Percentiles rank a stretch among this genome's conserved stretches.
Evolutionary conservation across 2,329 filamentous ascomycete species (phyloP).

Genomic region (Tolypocladium paradoxum): DNA sequence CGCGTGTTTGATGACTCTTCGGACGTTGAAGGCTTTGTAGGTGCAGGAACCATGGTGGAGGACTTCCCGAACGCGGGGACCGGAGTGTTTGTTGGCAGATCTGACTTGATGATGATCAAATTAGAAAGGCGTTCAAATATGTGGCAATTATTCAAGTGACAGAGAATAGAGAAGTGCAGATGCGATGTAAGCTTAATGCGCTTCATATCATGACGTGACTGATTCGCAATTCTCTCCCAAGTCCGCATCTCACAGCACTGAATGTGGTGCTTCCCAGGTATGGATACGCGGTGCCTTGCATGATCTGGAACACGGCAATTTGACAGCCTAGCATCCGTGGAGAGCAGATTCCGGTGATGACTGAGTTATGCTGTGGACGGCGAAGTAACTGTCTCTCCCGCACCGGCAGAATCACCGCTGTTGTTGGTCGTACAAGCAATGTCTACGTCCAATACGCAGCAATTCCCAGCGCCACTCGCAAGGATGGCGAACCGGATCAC

Average conservation of each 20-base stretch:
- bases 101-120: not conserved
- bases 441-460: not conserved
- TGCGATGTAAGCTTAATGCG: not conserved
- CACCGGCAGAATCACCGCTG: not conserved
- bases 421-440: not conserved
- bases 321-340: not conserved
- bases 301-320: not conserved
- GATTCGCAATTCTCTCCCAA: not conserved
- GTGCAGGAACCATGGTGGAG: not conserved
- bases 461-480: conserved; percentile 8
- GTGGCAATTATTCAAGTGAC: not conserved
- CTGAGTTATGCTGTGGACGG: not conserved
- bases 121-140: not conserved
- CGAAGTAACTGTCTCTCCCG: not conserved
- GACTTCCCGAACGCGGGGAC: not conserved
- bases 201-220: not conserved
- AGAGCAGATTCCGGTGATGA: not conserved
- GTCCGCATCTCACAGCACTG: not conserved
- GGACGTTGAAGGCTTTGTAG: not conserved
- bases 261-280: not conserved
- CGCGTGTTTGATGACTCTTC: not conserved
- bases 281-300: not conserved
- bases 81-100: not conserved
- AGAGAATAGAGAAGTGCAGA: too few relatives aligned
- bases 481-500: conserved; percentile 8